A percentile compares a stretch with the other conserved stretches of the same genome.
Evolutionary conservation across 2,329 filamentous ascomycete species (phyloP).

Genomic region (Lecanicillium sp.): DNA sequence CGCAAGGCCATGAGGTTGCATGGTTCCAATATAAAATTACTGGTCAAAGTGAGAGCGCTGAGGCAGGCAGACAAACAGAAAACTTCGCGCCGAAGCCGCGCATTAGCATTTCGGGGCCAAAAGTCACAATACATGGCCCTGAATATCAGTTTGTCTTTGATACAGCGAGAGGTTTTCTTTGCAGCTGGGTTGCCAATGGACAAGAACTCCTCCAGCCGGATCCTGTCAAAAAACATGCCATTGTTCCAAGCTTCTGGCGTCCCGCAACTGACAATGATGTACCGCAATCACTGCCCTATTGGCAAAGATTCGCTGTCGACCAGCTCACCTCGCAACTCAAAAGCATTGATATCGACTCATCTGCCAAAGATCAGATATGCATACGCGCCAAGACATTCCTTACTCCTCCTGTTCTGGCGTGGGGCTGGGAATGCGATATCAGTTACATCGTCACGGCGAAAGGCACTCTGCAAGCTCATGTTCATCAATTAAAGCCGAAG

Average conservation of each 20-base stretch:
- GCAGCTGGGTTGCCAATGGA: slow-evolving; percentile 29
- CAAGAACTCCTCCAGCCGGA: slow-evolving; percentile 26
- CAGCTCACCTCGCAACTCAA: slow-evolving; percentile 37
- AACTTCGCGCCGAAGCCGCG: slow-evolving; percentile 1
- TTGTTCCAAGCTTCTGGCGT: slow-evolving; percentile 50
- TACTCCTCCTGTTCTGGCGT: slow-evolving; percentile 53
- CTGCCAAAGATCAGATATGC: slow-evolving; percentile 35
- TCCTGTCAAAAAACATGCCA: slow-evolving; percentile 26
- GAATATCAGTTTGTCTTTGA: slow-evolving; percentile 37
- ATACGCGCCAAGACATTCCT: slow-evolving; percentile 47
- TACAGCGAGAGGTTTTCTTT: slow-evolving; percentile 33
- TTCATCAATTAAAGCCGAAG: slow-evolving; percentile 33
- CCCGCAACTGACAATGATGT: slow-evolving; percentile 60
- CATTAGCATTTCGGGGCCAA: slow-evolving; percentile 8
- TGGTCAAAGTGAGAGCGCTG: slow-evolving; percentile 11
- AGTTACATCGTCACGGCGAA: slow-evolving; percentile 42
- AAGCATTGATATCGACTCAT: slow-evolving; percentile 27
- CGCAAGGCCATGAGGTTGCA: slow-evolving; percentile 44
- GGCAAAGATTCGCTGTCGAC: slow-evolving; percentile 45
- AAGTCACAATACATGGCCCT: slow-evolving; percentile 20
- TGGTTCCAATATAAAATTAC: slow-evolving; percentile 42
- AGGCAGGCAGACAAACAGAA: slow-evolving; percentile 9
- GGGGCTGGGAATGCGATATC: slow-evolving; percentile 43
- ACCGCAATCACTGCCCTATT: slow-evolving; percentile 46
- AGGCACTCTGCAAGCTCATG: slow-evolving; percentile 37